Conservation (phyloP, 148 eudicot genomes). For the Camellia lanceoleosa region DNA sequence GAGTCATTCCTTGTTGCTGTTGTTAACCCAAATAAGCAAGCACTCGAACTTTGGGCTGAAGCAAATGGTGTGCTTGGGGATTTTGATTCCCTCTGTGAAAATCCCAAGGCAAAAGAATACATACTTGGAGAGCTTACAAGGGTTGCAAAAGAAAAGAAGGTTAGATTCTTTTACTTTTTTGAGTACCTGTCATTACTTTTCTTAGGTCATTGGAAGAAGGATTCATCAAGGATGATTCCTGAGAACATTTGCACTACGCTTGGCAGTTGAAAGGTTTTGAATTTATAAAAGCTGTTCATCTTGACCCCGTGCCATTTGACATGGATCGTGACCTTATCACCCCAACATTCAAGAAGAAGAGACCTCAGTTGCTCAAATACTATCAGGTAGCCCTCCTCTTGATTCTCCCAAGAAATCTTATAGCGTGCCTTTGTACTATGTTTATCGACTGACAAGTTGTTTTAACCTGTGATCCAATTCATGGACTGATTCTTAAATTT, state of each 20-base stretch:
- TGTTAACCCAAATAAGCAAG: slow-evolving; percentile 61
- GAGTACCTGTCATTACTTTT: not conserved
- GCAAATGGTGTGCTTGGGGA: slow-evolving; percentile 59
- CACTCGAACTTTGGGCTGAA: slow-evolving; percentile 64
- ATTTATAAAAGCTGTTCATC: slow-evolving; percentile 64
- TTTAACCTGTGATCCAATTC: too few species aligned
- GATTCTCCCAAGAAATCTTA: too few species aligned
- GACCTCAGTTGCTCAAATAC: slow-evolving; percentile 77
- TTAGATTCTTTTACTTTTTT: slow-evolving; percentile 3
- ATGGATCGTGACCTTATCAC: slow-evolving; percentile 80
- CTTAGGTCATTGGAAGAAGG: too few species aligned
- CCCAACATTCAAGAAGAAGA: slow-evolving; percentile 76
- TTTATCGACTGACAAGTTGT: not conserved
- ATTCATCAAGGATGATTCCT: not conserved
- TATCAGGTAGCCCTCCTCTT: slow-evolving; percentile 54
- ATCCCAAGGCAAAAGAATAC: slow-evolving; percentile 64
- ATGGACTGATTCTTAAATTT: too few species aligned
- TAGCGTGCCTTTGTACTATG: not conserved
- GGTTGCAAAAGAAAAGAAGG: slow-evolving; percentile 80
- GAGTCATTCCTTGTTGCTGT: slow-evolving; percentile 73
- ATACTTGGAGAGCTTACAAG: slow-evolving; percentile 62
- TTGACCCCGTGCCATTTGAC: slow-evolving; percentile 76
- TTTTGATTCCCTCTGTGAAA: slow-evolving; percentile 58
- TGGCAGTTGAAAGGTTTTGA: slow-evolving; percentile 85
- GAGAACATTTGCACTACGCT: slow-evolving; percentile 3